A percentile compares a stretch with the other conserved stretches of the same genome.
phyloP scores from a whole-genome alignment of 805 yeast species.

The Barnettozyma californica region DNA sequence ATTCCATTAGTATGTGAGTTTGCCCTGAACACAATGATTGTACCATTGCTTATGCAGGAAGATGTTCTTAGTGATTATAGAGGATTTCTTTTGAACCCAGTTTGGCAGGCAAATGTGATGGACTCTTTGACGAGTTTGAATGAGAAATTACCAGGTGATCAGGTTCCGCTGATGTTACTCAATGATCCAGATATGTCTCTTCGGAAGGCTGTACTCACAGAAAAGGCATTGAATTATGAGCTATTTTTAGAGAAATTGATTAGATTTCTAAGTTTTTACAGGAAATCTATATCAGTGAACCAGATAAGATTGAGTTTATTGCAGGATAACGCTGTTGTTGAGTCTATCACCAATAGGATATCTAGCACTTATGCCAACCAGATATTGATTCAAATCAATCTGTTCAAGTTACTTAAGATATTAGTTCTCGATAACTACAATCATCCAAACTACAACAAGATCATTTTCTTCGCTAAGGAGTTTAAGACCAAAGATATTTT shows the following conservation, averaged over 20 bases:
- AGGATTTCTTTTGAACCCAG: constrained; percentile 38
- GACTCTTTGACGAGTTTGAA: constrained; percentile 42
- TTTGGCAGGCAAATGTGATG: constrained; percentile 49
- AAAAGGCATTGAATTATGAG: constrained; percentile 38
- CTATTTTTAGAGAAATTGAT: constrained; percentile 37
- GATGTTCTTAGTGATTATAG: constrained; percentile 31
- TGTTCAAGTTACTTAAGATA: constrained; percentile 21
- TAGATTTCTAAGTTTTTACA: constrained; percentile 24
- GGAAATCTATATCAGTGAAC: constrained; percentile 16
- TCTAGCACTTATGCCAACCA: constrained; percentile 8
- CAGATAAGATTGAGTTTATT: constrained; percentile 19
- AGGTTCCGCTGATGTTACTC: constrained; percentile 24
- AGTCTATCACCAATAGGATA: constrained; percentile 12
- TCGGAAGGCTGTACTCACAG: constrained; percentile 35
- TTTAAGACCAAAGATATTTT: constrained; percentile 11
- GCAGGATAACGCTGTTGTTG: constrained; percentile 11
- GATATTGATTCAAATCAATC: constrained; percentile 14
- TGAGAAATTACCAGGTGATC: constrained; percentile 32
- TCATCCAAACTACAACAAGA: constrained; percentile 11
- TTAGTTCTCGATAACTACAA: constrained; percentile 11
- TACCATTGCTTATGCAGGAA: constrained; percentile 18
- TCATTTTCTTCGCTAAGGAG: constrained; percentile 6
- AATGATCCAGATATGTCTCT: constrained; percentile 30
- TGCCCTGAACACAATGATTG: constrained; percentile 32
- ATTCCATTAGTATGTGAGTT: constrained; percentile 45